Percentiles rank a stretch among this genome's conserved stretches.
phyloP scores from a whole-genome alignment of 176 grass and related monocot genomes.

The Luzula sylvatica region DNA sequence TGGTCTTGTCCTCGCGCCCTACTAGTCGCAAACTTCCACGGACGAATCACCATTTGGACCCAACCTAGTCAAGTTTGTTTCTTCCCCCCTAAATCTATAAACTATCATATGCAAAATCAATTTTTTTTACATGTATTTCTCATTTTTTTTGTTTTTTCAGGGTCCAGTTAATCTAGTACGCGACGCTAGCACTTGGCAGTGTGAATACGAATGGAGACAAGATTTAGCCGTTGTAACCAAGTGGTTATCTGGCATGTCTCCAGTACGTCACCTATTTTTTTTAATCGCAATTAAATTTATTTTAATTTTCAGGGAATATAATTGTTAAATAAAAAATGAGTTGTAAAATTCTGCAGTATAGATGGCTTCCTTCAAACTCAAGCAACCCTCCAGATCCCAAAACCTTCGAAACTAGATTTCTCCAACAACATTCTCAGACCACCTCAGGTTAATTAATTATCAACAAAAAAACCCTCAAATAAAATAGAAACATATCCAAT shows the following conservation, averaged over 20 bases:
- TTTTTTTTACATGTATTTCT: neutral
- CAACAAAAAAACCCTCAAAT: no score
- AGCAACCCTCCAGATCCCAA: slow-evolving; percentile 40
- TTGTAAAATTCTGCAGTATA: slow-evolving; percentile 61
- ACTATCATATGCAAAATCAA: no score
- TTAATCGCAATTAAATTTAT: neutral
- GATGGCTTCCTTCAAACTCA: slow-evolving; percentile 79
- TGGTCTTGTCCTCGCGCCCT: slow-evolving; percentile 75
- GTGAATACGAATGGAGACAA: slow-evolving; percentile 94
- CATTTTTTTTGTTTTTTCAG: slow-evolving; percentile 31
- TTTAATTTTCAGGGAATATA: no score
- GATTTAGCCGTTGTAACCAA: slow-evolving; percentile 97
- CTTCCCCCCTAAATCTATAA: neutral
- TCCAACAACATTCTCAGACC: slow-evolving; percentile 66
- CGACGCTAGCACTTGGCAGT: slow-evolving; percentile 77
- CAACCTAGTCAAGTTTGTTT: slow-evolving; percentile 66
- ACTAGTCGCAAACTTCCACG: slow-evolving; percentile 96
- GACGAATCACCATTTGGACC: slow-evolving; percentile 96
- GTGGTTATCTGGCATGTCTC: slow-evolving; percentile 85
- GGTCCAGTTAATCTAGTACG: slow-evolving; percentile 84
- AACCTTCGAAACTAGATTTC: slow-evolving; percentile 82
- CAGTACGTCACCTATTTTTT: slow-evolving; percentile 26
- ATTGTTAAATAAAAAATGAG: neutral
- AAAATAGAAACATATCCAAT: neutral
- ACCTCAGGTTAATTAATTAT: slow-evolving; percentile 46